Conservation (phyloP, 139 green algal genomes). For the Chlamydomonas sphaeroides region DNA sequence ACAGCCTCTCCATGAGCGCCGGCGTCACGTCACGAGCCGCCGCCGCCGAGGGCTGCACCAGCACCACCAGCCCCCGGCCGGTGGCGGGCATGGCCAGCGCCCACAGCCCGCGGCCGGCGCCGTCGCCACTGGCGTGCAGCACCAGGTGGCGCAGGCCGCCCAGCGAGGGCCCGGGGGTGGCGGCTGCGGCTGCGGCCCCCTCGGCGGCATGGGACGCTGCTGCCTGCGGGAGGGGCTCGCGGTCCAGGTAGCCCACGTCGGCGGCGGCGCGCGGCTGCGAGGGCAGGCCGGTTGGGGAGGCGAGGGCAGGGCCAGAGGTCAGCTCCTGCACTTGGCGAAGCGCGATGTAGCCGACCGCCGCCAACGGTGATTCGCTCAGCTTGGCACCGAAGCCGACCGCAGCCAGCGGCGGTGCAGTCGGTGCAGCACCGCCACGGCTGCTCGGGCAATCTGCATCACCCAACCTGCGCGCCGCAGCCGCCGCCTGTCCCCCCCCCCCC, state of each 20-base stretch:
- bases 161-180: slow-evolving; percentile 44
- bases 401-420: too few species aligned
- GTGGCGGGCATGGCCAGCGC: slow-evolving; percentile 66
- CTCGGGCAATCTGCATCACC: too few species aligned
- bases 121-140: slow-evolving; percentile 68
- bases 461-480: too few species aligned
- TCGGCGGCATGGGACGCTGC: not conserved
- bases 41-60: slow-evolving; percentile 62
- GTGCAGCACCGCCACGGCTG: too few species aligned
- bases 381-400: too few species aligned
- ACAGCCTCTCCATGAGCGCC: slow-evolving; percentile 60
- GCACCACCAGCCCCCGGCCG: slow-evolving; percentile 61
- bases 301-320: too few species aligned
- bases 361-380: too few species aligned
- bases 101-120: slow-evolving; percentile 57
- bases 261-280: too few species aligned
- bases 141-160: slow-evolving; percentile 70
- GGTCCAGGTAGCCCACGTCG: slow-evolving; percentile 76
- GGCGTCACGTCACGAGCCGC: slow-evolving; percentile 65
- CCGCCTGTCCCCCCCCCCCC: too few species aligned
- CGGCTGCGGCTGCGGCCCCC: not conserved
- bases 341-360: too few species aligned
- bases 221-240: not conserved
- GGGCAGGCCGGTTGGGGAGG: too few species aligned
- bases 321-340: too few species aligned